A percentile compares a stretch with the other conserved stretches of the same genome.
Evolutionary conservation across 768 basidiomycete genomes (phyloP).

Genomic region (Trametes coccinea): DNA sequence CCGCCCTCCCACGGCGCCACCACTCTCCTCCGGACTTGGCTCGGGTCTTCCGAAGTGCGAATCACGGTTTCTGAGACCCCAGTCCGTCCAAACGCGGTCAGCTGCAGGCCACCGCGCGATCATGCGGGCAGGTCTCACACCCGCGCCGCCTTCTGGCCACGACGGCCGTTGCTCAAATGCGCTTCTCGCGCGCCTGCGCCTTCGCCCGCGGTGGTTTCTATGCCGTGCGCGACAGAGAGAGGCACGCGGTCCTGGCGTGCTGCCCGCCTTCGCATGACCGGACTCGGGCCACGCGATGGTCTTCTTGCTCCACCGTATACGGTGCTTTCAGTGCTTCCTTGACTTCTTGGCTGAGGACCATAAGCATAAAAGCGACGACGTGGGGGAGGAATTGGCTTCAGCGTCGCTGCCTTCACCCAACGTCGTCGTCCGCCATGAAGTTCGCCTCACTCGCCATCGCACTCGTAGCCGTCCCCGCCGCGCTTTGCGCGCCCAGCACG

Average conservation of each 20-base stretch:
- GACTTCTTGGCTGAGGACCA: neutral
- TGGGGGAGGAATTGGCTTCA: neutral
- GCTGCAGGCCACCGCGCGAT: slow-evolving; percentile 9
- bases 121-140: slow-evolving; percentile 13
- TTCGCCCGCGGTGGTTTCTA: slow-evolving; percentile 1
- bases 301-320: slow-evolving; percentile 3
- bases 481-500: slow-evolving; percentile 1
- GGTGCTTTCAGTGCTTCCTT: neutral
- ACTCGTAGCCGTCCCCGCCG: slow-evolving; percentile 14
- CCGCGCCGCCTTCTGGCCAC: slow-evolving; percentile 4
- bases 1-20: neutral
- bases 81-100: slow-evolving; percentile 8
- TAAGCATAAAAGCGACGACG: neutral
- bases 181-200: slow-evolving; percentile 5
- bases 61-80: neutral
- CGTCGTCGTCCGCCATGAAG: slow-evolving; percentile 13
- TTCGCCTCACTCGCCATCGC: slow-evolving; percentile 16
- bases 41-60: slow-evolving; percentile 10
- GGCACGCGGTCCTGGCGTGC: slow-evolving; percentile 6
- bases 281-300: neutral
- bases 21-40: neutral
- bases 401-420: neutral
- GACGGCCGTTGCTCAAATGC: neutral
- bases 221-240: slow-evolving; percentile 5
- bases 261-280: neutral